These are phyloP conservation scores for Calocybe cyanea DNA, from an alignment of 768 basidiomycete species.

Conservation along the genomic window DNA sequence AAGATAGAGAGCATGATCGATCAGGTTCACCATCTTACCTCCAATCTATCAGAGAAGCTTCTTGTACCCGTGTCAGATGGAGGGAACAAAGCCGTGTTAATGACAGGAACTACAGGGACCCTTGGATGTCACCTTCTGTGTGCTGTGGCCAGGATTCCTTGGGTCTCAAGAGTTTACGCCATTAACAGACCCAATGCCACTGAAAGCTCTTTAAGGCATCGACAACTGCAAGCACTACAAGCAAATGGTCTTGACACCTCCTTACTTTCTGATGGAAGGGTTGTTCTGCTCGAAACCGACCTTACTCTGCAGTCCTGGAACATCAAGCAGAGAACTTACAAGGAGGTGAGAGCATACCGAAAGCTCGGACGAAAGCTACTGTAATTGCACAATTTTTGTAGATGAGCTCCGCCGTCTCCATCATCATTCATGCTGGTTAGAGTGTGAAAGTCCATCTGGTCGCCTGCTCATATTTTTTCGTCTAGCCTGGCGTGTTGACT, in stretches of 20 bases:
- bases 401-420: slow-evolving; percentile 1
- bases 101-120: slow-evolving; percentile 34
- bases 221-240: background rate
- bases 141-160: slow-evolving; percentile 14
- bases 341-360: background rate
- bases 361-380: no score
- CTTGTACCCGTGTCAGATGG: background rate
- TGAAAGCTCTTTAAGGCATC: background rate
- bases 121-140: slow-evolving; percentile 28
- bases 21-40: background rate
- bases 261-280: background rate
- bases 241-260: slow-evolving; percentile 1
- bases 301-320: background rate
- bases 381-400: no score
- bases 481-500: slow-evolving; percentile 46
- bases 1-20: slow-evolving; percentile 16
- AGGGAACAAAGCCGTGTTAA: slow-evolving; percentile 21
- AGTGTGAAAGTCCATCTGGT: background rate
- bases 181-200: slow-evolving; percentile 19
- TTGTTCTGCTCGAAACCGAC: slow-evolving; percentile 1
- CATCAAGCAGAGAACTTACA: background rate
- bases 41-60: background rate
- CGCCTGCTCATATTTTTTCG: background rate
- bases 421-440: slow-evolving; percentile 9
- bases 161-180: slow-evolving; percentile 24